phyloP scores from a whole-genome alignment of 1,284 basidiomycete genomes.

The Malassezia arunalokei region DNA sequence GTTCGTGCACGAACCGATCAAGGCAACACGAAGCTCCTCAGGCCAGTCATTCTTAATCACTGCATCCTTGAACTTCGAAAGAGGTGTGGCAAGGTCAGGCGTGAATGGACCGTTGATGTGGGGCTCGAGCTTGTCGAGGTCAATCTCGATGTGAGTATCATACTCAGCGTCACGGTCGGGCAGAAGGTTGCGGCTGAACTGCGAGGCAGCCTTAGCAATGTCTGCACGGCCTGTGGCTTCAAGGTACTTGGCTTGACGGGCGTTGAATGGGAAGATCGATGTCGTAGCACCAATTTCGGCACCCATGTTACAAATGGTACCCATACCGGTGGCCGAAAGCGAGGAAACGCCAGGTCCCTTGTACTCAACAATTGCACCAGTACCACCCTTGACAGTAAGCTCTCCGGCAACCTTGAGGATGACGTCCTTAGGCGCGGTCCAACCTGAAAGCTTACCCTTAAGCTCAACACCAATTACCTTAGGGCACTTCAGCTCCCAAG shows the following conservation, averaged over 20 bases:
- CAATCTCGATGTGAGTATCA: slow-evolving; percentile 86
- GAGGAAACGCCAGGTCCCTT: slow-evolving; percentile 67
- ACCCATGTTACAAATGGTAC: slow-evolving; percentile 99
- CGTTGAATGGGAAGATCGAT: slow-evolving; percentile 96
- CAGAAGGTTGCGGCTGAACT: slow-evolving; percentile 80
- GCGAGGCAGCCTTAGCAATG: slow-evolving; percentile 78
- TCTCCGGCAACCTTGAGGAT: slow-evolving; percentile 46
- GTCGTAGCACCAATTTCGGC: slow-evolving; percentile 99
- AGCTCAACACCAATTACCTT: slow-evolving; percentile 97
- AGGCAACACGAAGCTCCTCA: slow-evolving; percentile 83
- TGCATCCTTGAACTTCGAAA: slow-evolving; percentile 84
- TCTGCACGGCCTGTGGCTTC: slow-evolving; percentile 79
- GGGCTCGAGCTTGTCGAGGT: slow-evolving; percentile 91
- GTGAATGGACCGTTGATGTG: slow-evolving; percentile 90
- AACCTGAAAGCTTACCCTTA: slow-evolving; percentile 84
- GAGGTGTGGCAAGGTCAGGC: slow-evolving; percentile 53
- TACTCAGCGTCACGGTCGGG: slow-evolving; percentile 84
- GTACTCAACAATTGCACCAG: slow-evolving; percentile 47
- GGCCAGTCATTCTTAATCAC: slow-evolving; percentile 97
- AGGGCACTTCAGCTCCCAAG: slow-evolving; percentile 98
- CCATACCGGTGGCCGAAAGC: slow-evolving; percentile 97
- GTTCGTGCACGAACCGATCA: slow-evolving; percentile 99
- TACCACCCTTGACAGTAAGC: slow-evolving; percentile 47
- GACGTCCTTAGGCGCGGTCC: slow-evolving; percentile 79
- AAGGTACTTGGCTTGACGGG: slow-evolving; percentile 83